Base-by-base conservation (phyloP, 495 filamentous ascomycete genomes). In the Recurvomyces mirabilis region DNA sequence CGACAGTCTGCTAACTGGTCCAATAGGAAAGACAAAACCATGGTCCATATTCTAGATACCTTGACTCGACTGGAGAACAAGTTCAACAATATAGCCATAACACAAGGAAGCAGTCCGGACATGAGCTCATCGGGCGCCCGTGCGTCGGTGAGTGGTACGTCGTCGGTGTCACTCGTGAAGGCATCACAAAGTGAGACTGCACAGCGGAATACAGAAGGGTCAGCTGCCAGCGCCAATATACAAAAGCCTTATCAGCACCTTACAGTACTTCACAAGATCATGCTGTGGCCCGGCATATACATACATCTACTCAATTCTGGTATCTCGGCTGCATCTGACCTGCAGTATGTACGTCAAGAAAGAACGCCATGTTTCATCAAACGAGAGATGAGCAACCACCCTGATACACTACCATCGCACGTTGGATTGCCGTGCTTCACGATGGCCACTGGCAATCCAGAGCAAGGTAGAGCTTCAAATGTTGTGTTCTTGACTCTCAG, bases 11-110 rank as follows among this genome's bases (percentile, higher is more conserved):
- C 36, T 29, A n/a, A 29, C 26, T 29, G 7, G n/a, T 7, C 26
- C 26, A 29, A 7, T 31, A 78, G 73, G 46, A 78, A 78, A 56
- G 75, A 79, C 57, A 77, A 74, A 57, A 78, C 73, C 19, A 61
- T 78, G 38, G 65, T 72, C 22, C 70, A 78, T 46, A 78, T 78
- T 40, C 61, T 78, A 14, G 71, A 75, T 33, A 63, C 66, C 22
- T 63, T 78, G 29, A 71, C 67, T 50, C 63, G 61, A 29, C 57
- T 78, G 15, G 71, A 77, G 52, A 56, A 54, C 51, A 72, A 71
- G 43, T 60, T 73, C 49, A 70, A 73, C 43, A 57, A 49, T 32
- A 50, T 71, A 13, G 49, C 52, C 49, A 43, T 47, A n/a, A 17
- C 23, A n/a, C 7, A 23, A 22, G 30, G 18, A 18, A 30, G 10